Base-by-base conservation (phyloP, 1,284 basidiomycete genomes). In the Sporisorium sorghi region DNA sequence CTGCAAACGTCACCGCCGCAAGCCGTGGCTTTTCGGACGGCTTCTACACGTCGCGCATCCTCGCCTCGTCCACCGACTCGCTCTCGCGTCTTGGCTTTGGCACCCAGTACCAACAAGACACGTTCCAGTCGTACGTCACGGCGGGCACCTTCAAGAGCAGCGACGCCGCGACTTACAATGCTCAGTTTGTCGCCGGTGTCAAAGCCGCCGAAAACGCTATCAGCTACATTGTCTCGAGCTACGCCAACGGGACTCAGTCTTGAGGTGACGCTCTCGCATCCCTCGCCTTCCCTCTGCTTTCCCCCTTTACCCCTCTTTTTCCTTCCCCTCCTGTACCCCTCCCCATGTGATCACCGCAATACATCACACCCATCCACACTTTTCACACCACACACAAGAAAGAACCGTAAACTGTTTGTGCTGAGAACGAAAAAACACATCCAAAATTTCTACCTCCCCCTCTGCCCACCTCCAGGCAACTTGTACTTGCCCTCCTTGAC, bases 41-140 rank as follows among this genome's bases (percentile, higher is more conserved):
- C 1, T 89, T 88, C 78, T 83, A 86, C 17, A 88, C 90, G 0
- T 89, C 89, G 5, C 88, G 88, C 78, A 86, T 87, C 15, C 91
- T 92, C 79, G 89, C 89, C 3, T 53, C 78, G 8, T 61, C 63
- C 7, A 82, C 86, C 28, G 85, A 87, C 56, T 86, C 86, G 33
- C 86, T 87, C 75, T 90, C 90, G 26, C 88, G 87, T 73, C 87
- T 92, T 0, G 91, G 90, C 3, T 92, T 91, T 82, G 84, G 84
- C 11, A 88, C 87, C 10, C 91, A 92, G 78, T 91, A 89, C 80
- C 87, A 91, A 26, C 64, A 48, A 24, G 89, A 91, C 72, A 75
- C 80, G 23, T 81, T 73, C 68, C 33, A 75, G 30, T 40, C 73
- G 12, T 68, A 75, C 64, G 39, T 77, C 23, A 23, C 28, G 2